Evolutionary conservation across 139 green algal species (phyloP).

Genomic region (Coccomyxa sp.): DNA sequence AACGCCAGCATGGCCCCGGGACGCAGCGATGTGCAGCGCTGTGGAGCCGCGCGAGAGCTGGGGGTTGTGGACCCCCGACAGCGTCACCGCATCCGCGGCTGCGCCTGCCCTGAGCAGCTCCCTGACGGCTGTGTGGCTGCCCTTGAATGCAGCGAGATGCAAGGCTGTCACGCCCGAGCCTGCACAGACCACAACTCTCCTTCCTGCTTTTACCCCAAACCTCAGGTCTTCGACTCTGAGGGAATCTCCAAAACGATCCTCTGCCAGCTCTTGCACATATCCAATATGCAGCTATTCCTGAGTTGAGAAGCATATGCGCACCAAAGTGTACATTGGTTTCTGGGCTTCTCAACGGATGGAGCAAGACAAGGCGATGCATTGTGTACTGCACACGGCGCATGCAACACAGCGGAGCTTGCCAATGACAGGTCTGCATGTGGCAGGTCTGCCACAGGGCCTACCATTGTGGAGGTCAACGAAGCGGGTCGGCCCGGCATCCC

Average conservation of each 20-base stretch:
- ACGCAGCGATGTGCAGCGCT: constrained; percentile 27
- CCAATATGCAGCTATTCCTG: too few species aligned
- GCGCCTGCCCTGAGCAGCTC: constrained; percentile 11
- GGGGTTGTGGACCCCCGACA: background rate
- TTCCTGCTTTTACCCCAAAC: background rate
- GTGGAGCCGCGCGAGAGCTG: constrained; percentile 15
- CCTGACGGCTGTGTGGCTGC: constrained; percentile 12
- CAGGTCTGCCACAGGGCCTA: too few species aligned
- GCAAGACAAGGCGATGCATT: too few species aligned
- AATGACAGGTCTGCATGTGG: too few species aligned
- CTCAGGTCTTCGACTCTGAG: too few species aligned
- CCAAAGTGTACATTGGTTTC: too few species aligned
- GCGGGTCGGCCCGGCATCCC: background rate
- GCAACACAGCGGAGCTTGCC: too few species aligned
- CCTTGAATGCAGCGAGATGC: constrained; percentile 19
- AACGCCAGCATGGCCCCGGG: constrained; percentile 5
- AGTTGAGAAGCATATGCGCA: too few species aligned
- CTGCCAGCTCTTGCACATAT: too few species aligned
- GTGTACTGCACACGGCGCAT: too few species aligned
- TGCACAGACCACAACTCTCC: background rate
- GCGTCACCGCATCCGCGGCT: constrained; percentile 2
- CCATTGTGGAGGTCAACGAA: constrained; percentile 13
- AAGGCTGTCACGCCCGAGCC: constrained; percentile 15
- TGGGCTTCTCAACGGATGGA: too few species aligned
- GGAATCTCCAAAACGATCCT: too few species aligned